Base-by-base conservation (phyloP, 306 rosid genomes). In the Acacia melanoxylon region DNA sequence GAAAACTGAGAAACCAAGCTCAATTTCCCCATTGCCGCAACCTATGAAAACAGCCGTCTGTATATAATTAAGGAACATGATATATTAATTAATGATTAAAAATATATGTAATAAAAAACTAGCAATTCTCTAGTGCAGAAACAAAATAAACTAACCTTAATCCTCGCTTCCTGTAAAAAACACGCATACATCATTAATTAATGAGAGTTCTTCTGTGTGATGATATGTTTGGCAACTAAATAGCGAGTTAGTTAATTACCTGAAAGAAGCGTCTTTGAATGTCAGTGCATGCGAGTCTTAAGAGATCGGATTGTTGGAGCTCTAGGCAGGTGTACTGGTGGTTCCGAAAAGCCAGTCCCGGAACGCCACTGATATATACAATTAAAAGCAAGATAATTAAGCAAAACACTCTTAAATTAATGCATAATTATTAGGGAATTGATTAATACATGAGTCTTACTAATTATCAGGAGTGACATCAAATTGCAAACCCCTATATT, bases 41-140 rank as follows among this genome's bases (percentile, higher is more conserved):
- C 92, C 97, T 91, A 95, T 91, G 92, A 91, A 95, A 80, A 90
- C 83, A 46, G 92, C 92, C 66, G 88, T 86, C 97, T 94, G 86
- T 86, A 72, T 12, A 79, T 44, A 44, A 11, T 46, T 10, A 65
- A 49, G 76, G 68, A 6, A 54, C 11, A 54, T 54, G 58, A 51
- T 51, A 14, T 46, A 49, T 14, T 49, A 37, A 48, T 16, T 51
- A 51, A 51, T 1, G 58, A 20, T 51, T 51, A 51, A 10, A 2
- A 3, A 9, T 49, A 6, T 16, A 17, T 51, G 22, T 51, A 51
- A 51, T 6, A 51, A 5, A 51, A 51, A 19, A 51, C 58, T 17
- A 51, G 58, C 22, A 17, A 51, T 51, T 51, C 24, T 54, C 24
- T 54, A 54, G 37, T 35, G 71, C 45, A 81, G 46, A 72, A 68